Evolutionary conservation across 2,329 filamentous ascomycete species (phyloP), one percentile per base, ranked within the genome.

Genomic region (Neodidymelliopsis sp.): DNA sequence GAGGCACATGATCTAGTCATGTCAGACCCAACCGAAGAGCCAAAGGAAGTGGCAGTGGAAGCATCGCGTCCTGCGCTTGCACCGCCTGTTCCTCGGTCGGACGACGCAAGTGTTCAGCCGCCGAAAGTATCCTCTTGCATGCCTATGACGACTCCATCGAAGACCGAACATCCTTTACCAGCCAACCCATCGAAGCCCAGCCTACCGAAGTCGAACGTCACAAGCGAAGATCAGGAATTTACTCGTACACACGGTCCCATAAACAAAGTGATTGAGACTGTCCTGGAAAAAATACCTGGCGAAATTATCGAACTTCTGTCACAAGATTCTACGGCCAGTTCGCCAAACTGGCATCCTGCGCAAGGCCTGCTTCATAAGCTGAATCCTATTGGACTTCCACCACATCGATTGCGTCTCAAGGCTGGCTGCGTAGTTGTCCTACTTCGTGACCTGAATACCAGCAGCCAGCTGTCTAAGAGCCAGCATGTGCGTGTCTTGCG

Each of bases 331-430:
- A 62, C 66, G 3, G 52, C 53, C 9, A 52, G 54, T 23, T 12
- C 43, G 0, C 38, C 53, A 3, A 30, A 43, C 8, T 73, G 70
- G 70, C 20, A 62, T 20, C 70, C 70, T 4, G 44, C 57, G 8
- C 37, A 49, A 1, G 51, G 62, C 4, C 47, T 73, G 0, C 54
- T 73, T 0, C 58, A 72, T 46, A 70, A 65, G 44, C 40, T 73
- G 11, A 68, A 69, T 16, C 66, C 68, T 3, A n/a, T 54, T 10
- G 65, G 62, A 2, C 35, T 73, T 3, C 70, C 70, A 6, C 67
- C 64, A 4, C 70, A 73, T 51, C 62, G 70, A 10, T 52, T 73
- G 19, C 64, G 68, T 1, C 22, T 73, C 46, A 73, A 72, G 46
- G 45, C 66, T 15, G 70, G 69, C 6, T 70, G 68, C 38, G 42